phyloP scores from a whole-genome alignment of 2,329 filamentous ascomycete species.

The Nothomitra cinnamomea region DNA sequence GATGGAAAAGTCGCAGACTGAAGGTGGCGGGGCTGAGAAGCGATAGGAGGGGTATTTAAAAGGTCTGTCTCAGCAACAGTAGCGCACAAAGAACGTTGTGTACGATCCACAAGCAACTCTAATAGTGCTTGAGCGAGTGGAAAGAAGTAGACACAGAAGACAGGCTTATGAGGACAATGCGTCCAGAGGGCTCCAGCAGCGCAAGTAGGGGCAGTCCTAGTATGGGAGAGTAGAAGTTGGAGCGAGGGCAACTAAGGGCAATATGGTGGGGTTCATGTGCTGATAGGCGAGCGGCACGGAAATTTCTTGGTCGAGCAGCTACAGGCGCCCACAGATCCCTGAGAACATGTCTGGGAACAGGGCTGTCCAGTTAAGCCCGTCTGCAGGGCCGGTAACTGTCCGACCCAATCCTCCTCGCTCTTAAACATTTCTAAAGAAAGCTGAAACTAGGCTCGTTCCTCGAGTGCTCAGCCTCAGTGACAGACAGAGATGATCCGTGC shows the following conservation, averaged over 20 bases:
- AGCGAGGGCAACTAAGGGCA: not conserved
- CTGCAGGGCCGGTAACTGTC: no score
- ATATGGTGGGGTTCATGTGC: not conserved
- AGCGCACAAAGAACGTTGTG: not conserved
- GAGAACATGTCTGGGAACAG: no score
- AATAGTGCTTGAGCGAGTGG: not conserved
- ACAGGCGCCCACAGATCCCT: not conserved
- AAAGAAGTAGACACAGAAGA: not conserved
- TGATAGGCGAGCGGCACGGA: constrained; percentile 2
- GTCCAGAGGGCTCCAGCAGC: not conserved
- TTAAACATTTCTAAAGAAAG: not conserved
- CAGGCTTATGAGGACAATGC: not conserved
- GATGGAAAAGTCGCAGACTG: not conserved
- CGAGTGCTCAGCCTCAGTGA: not conserved
- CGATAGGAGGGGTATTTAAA: not conserved
- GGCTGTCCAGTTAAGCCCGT: no score
- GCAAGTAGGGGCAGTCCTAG: not conserved
- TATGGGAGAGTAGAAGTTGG: not conserved
- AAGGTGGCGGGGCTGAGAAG: not conserved
- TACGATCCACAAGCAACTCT: not conserved
- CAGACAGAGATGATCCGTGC: no score
- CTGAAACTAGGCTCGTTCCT: not conserved
- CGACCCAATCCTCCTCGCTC: no score
- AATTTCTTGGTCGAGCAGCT: not conserved
- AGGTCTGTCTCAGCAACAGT: not conserved